A percentile compares a stretch with the other conserved stretches of the same genome.
These are phyloP conservation scores for Volutella citrinella DNA, from an alignment of 2,329 filamentous ascomycete species.

Conservation along the genomic window DNA sequence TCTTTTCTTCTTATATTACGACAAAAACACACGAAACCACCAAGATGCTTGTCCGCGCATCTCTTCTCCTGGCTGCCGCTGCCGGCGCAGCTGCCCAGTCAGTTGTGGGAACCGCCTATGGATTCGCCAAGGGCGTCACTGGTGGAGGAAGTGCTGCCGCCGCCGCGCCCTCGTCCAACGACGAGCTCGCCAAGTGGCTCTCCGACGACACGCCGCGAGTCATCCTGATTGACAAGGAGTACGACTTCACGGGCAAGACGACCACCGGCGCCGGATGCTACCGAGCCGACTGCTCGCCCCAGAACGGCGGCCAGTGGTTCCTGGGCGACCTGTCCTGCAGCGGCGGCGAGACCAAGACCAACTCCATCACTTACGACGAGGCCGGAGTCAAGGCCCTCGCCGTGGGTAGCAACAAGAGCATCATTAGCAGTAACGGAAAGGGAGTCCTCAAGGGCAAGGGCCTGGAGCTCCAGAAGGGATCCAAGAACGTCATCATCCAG, in stretches of 20 bases:
- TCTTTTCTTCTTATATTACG: no score
- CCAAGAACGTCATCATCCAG: conserved; percentile 49
- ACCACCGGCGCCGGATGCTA: conserved; percentile 24
- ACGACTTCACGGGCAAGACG: conserved; percentile 23
- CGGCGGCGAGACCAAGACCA: conserved; percentile 18
- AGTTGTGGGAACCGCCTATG: conserved; percentile 28
- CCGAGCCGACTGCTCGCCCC: conserved; percentile 26
- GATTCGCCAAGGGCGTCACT: conserved; percentile 40
- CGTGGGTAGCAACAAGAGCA: conserved; percentile 28
- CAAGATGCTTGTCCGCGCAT: conserved; percentile 12
- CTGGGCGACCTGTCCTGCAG: conserved; percentile 28
- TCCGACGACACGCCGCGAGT: conserved; percentile 24
- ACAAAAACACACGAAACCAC: no score
- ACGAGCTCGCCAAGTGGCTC: conserved; percentile 37
- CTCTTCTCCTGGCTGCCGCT: conserved; percentile 16
- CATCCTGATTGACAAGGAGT: conserved; percentile 25
- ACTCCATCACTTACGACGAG: conserved; percentile 26
- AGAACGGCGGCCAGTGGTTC: conserved; percentile 26
- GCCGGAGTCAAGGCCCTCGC: conserved; percentile 20
- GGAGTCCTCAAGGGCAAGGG: conserved; percentile 35
- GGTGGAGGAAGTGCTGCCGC: conserved; percentile 48
- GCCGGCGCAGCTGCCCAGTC: conserved; percentile 22
- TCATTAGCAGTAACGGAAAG: conserved; percentile 21
- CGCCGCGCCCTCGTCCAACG: conserved; percentile 39
- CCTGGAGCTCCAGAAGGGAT: conserved; percentile 40